Base-by-base conservation (phyloP, 1,139 yeast species). In the Protomyces inouyei region DNA sequence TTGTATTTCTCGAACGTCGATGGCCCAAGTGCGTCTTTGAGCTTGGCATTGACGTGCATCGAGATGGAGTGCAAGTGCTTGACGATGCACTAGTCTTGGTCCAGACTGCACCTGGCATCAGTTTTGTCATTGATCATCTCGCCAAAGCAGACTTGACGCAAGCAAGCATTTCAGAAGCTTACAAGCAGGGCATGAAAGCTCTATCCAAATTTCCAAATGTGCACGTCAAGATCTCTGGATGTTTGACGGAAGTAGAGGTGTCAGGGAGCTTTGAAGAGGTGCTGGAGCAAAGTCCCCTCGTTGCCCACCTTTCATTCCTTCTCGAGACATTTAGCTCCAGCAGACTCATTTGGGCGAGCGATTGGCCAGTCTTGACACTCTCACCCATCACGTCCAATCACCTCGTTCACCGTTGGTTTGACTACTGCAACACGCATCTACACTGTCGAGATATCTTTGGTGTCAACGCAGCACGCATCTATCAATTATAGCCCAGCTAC, bases 341-440 rank as follows among this genome's bases (percentile, higher is more conserved):
- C 10, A 46, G 63, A 6, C 43, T 59, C 14, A 40, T 59, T 8
- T 59, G 28, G 25, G 63, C 57, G n/a, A 59, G 63, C 23, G 63
- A 59, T n/a, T 59, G 63, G 63, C 63, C 63, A 6, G 52, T 59
- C 18, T 23, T 52, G 6, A 12, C 35, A 14, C n/a, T 52, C 14
- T 38, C 52, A 10, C 43, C 48, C 14, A n/a, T 43, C 14, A n/a
- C 12, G 12, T 43, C 48, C 14, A 21, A 43, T 1, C 12, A 16
- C 12, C 48, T 43, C 23, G 48, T 43, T 1, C 23, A 16, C 5
- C 21, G 6, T 10, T 43, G 48, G 48, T 43, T 16, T 18, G 48
- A n/a, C 12, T 43, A 43, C 48, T 43, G 48, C 25, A 12, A 18
- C 21, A 10, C 48, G 23, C 23, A 43, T 21, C 23, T 43, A 5